Evolutionary conservation across 2,329 filamentous ascomycete genomes (phyloP).

Genomic region (Pseudogymnoascus sp.): DNA sequence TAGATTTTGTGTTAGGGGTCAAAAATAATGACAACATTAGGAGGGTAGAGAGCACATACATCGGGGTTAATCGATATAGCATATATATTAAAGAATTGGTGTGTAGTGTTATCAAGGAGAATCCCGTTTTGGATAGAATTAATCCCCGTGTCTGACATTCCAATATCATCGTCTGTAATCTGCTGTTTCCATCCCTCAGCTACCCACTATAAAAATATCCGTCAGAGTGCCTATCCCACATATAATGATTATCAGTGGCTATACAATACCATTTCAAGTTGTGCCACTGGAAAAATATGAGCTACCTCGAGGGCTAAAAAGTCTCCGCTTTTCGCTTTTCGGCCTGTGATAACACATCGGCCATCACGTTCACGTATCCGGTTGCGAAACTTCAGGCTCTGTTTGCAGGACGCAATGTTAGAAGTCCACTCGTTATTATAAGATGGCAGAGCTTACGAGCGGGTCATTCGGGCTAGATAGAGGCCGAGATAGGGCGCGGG

Average conservation of each 20-base stretch:
- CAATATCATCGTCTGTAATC: background rate
- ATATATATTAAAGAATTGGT: background rate
- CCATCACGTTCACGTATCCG: background rate
- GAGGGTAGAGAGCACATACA: background rate
- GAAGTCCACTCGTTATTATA: background rate
- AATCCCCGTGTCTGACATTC: background rate
- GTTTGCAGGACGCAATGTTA: background rate
- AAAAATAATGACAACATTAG: background rate
- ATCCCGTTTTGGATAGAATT: background rate
- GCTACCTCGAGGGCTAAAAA: background rate
- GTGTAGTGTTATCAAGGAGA: background rate
- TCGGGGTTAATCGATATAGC: background rate
- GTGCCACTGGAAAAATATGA: background rate
- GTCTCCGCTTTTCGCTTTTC: background rate
- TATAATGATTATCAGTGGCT: background rate
- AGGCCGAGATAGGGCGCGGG: background rate
- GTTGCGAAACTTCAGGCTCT: background rate
- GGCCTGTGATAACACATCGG: background rate
- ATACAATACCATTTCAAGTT: background rate
- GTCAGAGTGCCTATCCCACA: background rate
- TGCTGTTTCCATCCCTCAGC: background rate
- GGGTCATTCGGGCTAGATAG: background rate
- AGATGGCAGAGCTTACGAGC: background rate
- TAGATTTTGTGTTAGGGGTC: background rate
- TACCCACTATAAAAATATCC: background rate